Evolutionary conservation across 441 rosid genomes (phyloP).

Genomic region (Adansonia madagascariensis): DNA sequence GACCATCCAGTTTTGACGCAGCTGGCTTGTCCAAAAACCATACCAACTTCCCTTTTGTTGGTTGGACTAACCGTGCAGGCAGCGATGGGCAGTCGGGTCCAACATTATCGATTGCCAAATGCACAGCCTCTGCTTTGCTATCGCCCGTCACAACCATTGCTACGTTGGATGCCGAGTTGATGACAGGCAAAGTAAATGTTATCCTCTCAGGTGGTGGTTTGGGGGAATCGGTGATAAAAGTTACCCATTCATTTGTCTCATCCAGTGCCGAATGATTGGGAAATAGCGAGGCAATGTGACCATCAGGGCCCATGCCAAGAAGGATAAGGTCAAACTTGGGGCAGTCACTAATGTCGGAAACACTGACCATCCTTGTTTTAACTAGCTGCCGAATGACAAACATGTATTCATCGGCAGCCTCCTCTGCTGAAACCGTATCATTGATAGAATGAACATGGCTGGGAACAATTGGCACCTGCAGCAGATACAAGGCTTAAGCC

Average conservation of each 20-base stretch:
- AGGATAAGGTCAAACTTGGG: conserved; percentile 91
- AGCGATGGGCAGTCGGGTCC: conserved; percentile 43
- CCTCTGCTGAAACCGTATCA: conserved; percentile 80
- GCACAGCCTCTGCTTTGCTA: conserved; percentile 74
- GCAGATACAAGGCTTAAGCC: conserved; percentile 25
- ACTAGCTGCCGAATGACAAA: conserved; percentile 75
- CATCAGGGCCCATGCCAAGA: conserved; percentile 91
- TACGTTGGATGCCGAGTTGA: conserved; percentile 82
- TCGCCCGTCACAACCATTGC: conserved; percentile 76
- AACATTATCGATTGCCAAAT: conserved; percentile 59
- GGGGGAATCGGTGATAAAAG: conserved; percentile 75
- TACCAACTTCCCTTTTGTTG: conserved; percentile 61
- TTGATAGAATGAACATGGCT: conserved; percentile 83
- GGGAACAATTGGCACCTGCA: conserved; percentile 75
- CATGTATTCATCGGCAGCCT: conserved; percentile 78
- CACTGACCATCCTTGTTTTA: conserved; percentile 61
- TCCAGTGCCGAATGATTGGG: conserved; percentile 68
- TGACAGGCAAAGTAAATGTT: conserved; percentile 90
- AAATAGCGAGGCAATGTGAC: conserved; percentile 88
- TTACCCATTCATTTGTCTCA: conserved; percentile 75
- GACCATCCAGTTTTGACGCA: conserved; percentile 61
- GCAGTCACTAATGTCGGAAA: conserved; percentile 77
- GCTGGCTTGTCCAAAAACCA: conserved; percentile 90
- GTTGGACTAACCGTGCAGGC: conserved; percentile 76
- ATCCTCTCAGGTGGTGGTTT: conserved; percentile 90